Percentiles rank a stretch among this genome's conserved stretches.
phyloP scores from a whole-genome alignment of 441 rosid genomes.

The Gossypium aridum region DNA sequence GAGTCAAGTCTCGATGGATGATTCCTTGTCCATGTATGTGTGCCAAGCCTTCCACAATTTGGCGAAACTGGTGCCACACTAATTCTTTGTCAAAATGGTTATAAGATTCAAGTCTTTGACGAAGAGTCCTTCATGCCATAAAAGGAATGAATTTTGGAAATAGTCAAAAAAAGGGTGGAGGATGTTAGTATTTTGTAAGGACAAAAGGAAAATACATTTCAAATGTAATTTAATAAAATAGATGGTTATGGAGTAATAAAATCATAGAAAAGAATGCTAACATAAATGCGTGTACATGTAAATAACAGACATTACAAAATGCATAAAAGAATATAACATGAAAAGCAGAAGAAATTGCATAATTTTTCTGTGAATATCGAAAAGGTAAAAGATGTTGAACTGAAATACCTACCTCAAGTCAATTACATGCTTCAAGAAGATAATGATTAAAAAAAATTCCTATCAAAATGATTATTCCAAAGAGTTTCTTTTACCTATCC shows the following conservation, averaged over 20 bases:
- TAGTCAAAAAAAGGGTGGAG: background rate
- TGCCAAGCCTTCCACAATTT: constrained; percentile 94
- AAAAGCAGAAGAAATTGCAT: background rate
- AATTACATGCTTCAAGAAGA: background rate
- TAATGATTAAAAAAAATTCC: background rate
- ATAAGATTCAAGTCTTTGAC: constrained; percentile 81
- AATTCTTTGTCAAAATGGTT: constrained; percentile 71
- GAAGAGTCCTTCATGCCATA: constrained; percentile 65
- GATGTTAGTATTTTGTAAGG: background rate
- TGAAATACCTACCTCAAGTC: background rate
- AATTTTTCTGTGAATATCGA: background rate
- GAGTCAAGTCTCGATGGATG: constrained; percentile 98
- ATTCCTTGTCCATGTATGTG: constrained; percentile 98
- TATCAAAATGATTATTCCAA: background rate
- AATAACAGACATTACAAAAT: background rate
- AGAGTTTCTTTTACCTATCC: background rate
- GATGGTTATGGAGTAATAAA: constrained; percentile 1
- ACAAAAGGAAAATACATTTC: background rate
- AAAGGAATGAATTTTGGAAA: background rate
- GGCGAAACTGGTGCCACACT: constrained; percentile 88
- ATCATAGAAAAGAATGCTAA: constrained; percentile 10
- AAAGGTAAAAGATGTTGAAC: background rate
- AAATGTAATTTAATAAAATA: background rate
- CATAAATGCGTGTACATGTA: background rate
- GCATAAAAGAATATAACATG: background rate